These are phyloP conservation scores for Vitis amurensis DNA, from an alignment of 164 flowering plant species.

Conservation along the genomic window DNA sequence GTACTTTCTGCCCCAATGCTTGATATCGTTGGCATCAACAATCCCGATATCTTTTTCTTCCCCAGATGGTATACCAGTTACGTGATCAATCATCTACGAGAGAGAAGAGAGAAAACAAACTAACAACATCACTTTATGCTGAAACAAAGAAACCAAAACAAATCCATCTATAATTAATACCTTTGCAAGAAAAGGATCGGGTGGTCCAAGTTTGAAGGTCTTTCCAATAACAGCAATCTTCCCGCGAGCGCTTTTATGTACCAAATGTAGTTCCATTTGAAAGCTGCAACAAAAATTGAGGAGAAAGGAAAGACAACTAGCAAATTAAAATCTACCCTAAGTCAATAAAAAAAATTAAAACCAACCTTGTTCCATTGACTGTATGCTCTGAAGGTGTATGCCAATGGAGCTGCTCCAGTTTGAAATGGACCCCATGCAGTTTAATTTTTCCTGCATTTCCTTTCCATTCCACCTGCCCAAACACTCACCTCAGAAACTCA, in stretches of 20 bases:
- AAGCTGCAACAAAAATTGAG: conserved; percentile 27
- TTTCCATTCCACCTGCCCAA: conserved; percentile 50
- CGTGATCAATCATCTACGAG: conserved; percentile 36
- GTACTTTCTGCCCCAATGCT: conserved; percentile 48
- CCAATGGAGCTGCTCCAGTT: conserved; percentile 56
- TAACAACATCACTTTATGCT: too few species aligned
- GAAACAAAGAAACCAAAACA: neutral
- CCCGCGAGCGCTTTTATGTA: conserved; percentile 39
- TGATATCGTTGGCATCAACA: conserved; percentile 52
- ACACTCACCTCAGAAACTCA: too few species aligned
- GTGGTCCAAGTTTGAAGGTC: conserved; percentile 51
- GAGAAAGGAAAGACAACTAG: neutral
- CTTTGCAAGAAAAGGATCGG: conserved; percentile 55
- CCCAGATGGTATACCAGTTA: conserved; percentile 17
- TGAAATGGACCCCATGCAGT: conserved; percentile 42
- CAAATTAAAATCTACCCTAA: too few species aligned
- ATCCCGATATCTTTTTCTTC: conserved; percentile 37
- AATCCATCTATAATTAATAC: conserved; percentile 19
- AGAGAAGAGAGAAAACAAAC: neutral
- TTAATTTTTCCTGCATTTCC: conserved; percentile 51
- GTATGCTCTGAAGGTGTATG: conserved; percentile 76
- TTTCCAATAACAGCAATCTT: conserved; percentile 56
- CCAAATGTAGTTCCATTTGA: conserved; percentile 56
- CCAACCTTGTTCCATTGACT: conserved; percentile 52
- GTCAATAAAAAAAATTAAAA: neutral